Conservation (phyloP, 1,284 basidiomycete genomes). For the Austroboletus niveus region DNA sequence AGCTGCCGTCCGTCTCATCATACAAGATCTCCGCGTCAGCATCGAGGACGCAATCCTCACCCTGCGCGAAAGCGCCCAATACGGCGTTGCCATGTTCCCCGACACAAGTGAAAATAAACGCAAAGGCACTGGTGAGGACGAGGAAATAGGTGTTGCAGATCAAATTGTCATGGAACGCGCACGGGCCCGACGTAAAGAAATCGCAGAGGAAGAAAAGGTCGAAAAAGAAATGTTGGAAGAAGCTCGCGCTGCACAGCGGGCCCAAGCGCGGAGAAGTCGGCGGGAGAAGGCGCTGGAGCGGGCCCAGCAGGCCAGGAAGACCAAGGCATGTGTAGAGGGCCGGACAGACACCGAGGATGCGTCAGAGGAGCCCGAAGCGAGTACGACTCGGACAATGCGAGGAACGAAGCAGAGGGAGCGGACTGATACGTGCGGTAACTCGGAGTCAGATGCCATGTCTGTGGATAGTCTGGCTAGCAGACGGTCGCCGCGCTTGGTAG, state of each 20-base stretch:
- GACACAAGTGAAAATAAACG: conserved; percentile 48
- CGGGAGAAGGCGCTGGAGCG: conserved; percentile 25
- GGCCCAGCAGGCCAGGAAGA: conserved; percentile 15
- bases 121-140: conserved; percentile 33
- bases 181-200: conserved; percentile 53
- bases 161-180: conserved; percentile 67
- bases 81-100: conserved; percentile 79
- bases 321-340: conserved; percentile 6
- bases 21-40: conserved; percentile 57
- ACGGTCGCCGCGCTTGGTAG: conserved; percentile 4
- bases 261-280: conserved; percentile 23
- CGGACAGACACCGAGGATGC: not conserved
- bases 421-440: conserved; percentile 1
- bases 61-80: conserved; percentile 70
- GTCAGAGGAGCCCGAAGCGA: conserved; percentile 12
- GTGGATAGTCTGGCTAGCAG: conserved; percentile 22
- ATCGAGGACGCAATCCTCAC: conserved; percentile 51
- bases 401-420: conserved; percentile 1
- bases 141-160: conserved; percentile 49
- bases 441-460: conserved; percentile 29
- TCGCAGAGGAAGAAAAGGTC: conserved; percentile 54
- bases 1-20: conserved; percentile 67
- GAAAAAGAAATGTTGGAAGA: conserved; percentile 38
- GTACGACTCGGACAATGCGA: not conserved
- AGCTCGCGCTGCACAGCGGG: conserved; percentile 26